Conservation (phyloP, 306 rosid genomes). For the Trifolium subterraneum region DNA sequence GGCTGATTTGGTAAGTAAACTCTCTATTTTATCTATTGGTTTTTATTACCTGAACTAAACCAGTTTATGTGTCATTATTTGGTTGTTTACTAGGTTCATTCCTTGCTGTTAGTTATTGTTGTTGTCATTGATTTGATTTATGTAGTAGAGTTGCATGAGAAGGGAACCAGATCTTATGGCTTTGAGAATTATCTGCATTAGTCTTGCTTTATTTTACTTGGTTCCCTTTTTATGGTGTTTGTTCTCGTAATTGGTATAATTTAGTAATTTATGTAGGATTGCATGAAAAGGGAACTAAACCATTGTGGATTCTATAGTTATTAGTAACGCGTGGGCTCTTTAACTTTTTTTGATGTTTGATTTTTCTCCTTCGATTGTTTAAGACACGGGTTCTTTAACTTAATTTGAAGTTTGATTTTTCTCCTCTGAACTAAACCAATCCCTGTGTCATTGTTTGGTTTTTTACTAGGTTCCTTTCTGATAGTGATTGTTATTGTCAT, state of each 20-base stretch:
- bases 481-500: slow-evolving; percentile 12
- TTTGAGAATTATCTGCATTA: not conserved
- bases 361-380: not conserved
- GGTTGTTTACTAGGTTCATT: not conserved
- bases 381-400: too few relatives aligned
- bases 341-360: not conserved
- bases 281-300: not conserved
- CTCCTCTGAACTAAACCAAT: not conserved
- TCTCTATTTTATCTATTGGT: not conserved
- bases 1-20: slow-evolving; percentile 80
- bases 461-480: not conserved
- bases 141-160: slow-evolving; percentile 17
- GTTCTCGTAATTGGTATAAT: not conserved
- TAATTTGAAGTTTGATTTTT: too few relatives aligned
- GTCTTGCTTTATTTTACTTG: not conserved
- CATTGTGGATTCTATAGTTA: not conserved
- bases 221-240: not conserved
- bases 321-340: not conserved
- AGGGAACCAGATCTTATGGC: not conserved
- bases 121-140: slow-evolving; percentile 5
- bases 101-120: slow-evolving; percentile 7
- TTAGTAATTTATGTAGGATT: not conserved
- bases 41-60: slow-evolving; percentile 10
- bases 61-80: not conserved
- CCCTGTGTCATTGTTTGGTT: not conserved